Evolutionary conservation across 1,284 basidiomycete genomes (phyloP).

Genomic region (Puccinia coronata): DNA sequence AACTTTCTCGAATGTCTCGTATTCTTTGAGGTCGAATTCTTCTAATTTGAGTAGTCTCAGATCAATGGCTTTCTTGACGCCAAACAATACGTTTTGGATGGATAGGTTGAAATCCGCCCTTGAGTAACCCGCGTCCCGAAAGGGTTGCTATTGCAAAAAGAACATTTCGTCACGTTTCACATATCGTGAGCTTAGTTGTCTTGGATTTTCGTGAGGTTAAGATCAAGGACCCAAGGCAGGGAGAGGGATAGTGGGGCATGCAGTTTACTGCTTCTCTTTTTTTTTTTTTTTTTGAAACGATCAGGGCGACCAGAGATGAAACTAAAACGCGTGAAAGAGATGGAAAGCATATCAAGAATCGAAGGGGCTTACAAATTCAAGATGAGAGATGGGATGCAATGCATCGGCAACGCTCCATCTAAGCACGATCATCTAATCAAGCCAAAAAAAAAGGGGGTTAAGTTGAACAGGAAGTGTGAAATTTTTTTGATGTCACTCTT

Average conservation of each 20-base stretch:
- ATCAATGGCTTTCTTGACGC: conserved; percentile 69
- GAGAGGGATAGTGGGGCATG: background rate
- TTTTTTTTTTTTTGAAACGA: conserved; percentile 60
- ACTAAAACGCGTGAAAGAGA: background rate
- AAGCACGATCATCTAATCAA: conserved; percentile 81
- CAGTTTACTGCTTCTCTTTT: background rate
- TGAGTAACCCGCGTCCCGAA: conserved; percentile 92
- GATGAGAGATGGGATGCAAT: conserved; percentile 82
- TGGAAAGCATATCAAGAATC: background rate
- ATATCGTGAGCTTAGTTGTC: background rate
- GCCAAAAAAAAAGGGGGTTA: conserved; percentile 47
- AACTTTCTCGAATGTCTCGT: conserved; percentile 90
- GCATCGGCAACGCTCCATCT: conserved; percentile 91
- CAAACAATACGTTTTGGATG: conserved; percentile 61
- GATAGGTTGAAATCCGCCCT: conserved; percentile 87
- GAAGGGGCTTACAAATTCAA: conserved; percentile 53
- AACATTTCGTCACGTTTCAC: background rate
- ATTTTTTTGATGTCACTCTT: too few relatives aligned
- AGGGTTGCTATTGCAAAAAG: conserved; percentile 66
- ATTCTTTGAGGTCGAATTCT: conserved; percentile 78
- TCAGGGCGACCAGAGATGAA: background rate
- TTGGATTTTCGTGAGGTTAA: too few relatives aligned
- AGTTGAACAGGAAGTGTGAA: background rate
- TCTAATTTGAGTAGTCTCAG: conserved; percentile 86
- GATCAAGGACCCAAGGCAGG: background rate